Evolutionary conservation across 257 asterid species (phyloP).

Genomic region (Ehretia macrophylla): DNA sequence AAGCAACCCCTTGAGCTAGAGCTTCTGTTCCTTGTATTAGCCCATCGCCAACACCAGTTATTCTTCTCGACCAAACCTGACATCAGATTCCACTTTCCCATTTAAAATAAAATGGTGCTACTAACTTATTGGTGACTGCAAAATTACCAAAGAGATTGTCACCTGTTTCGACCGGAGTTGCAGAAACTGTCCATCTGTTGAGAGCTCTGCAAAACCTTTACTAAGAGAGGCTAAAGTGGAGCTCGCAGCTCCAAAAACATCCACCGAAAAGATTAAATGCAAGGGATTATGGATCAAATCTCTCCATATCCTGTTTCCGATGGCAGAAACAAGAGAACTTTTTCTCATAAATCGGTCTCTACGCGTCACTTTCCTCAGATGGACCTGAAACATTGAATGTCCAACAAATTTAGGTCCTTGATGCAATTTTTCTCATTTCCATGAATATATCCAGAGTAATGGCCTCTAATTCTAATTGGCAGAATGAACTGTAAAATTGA

Average conservation of each 20-base stretch:
- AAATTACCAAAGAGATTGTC: conserved; percentile 8
- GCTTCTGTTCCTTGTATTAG: conserved; percentile 98
- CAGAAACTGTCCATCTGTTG: conserved; percentile 96
- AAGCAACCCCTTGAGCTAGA: conserved; percentile 96
- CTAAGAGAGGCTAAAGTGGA: conserved; percentile 96
- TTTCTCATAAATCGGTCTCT: conserved; percentile 84
- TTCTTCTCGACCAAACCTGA: conserved; percentile 92
- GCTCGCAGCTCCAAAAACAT: conserved; percentile 95
- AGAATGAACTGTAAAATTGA: too few relatives aligned
- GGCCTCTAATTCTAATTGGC: too few relatives aligned
- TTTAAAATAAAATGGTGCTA: conserved; percentile 9
- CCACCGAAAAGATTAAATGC: conserved; percentile 86
- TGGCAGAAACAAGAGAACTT: conserved; percentile 73
- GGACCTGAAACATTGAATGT: conserved; percentile 50
- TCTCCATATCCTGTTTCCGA: conserved; percentile 88
- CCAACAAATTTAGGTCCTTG: too few relatives aligned
- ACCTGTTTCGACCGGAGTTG: conserved; percentile 98
- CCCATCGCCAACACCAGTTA: conserved; percentile 98
- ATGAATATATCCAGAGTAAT: not conserved
- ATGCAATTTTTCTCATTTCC: not conserved
- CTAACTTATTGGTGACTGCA: not conserved
- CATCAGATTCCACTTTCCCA: not conserved
- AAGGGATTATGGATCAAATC: conserved; percentile 94
- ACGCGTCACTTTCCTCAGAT: conserved; percentile 80
- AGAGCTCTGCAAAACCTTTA: conserved; percentile 98